A percentile compares a stretch with the other conserved stretches of the same genome.
Evolutionary conservation across 2,329 filamentous ascomycete genomes (phyloP).

Genomic region (Stachybotrys elegans): DNA sequence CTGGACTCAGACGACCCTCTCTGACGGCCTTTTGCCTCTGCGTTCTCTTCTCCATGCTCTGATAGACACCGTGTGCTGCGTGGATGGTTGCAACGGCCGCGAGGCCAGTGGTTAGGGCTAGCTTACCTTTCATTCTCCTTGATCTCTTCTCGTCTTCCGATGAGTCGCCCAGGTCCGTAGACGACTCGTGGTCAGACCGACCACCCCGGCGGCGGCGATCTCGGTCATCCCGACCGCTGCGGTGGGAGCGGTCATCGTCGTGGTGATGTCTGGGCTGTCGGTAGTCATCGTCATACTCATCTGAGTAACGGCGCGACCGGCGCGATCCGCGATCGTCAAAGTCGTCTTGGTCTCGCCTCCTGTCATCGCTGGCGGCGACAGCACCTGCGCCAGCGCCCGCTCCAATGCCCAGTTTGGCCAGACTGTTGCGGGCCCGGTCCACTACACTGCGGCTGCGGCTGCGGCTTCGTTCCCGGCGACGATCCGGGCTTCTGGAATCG

Average conservation of each 20-base stretch:
- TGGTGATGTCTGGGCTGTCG: conserved; percentile 39
- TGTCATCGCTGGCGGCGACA: conserved; percentile 30
- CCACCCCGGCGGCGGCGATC: conserved; percentile 26
- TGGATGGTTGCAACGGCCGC: conserved; percentile 56
- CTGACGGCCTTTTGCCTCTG: conserved; percentile 47
- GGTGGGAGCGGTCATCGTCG: conserved; percentile 40
- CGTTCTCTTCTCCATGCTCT: conserved; percentile 53
- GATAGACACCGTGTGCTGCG: conserved; percentile 53
- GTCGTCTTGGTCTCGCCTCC: conserved; percentile 38
- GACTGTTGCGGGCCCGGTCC: conserved; percentile 54
- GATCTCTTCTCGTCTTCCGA: conserved; percentile 49
- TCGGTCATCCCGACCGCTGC: conserved; percentile 33
- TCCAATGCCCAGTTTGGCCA: conserved; percentile 58
- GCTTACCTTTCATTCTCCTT: conserved; percentile 59
- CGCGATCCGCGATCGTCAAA: conserved; percentile 37
- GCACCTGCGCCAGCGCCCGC: conserved; percentile 36
- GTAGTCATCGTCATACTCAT: conserved; percentile 43
- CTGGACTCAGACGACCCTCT: conserved; percentile 45
- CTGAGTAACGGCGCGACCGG: conserved; percentile 34
- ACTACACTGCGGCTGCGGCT: conserved; percentile 63
- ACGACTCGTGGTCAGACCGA: conserved; percentile 44
- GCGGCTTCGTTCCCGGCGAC: conserved; percentile 37
- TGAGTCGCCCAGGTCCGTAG: conserved; percentile 53
- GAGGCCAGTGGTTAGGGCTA: conserved; percentile 51
- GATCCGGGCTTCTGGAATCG: conserved; percentile 37